Base-by-base conservation (phyloP, 2,329 filamentous ascomycete genomes). In the Neonectria punicea region DNA sequence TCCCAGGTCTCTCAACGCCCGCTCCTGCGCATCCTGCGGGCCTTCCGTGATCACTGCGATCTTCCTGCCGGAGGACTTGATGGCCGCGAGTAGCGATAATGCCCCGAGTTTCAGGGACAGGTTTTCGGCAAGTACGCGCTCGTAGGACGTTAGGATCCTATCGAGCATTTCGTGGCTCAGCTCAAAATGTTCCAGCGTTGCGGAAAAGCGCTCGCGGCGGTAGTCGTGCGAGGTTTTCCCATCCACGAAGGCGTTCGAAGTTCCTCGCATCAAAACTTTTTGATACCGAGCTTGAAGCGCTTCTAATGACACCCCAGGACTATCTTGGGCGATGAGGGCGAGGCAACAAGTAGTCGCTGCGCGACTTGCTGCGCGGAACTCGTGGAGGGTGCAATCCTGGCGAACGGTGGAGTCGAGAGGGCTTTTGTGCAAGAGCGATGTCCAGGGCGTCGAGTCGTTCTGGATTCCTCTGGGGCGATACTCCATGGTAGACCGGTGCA, bases 11-110 rank as follows among this genome's bases (percentile, higher is more conserved):
- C 46, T 58, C 28, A 74, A 53, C 5, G 83, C 82, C 70, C 82
- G 79, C 65, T 81, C 75, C 58, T 86, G 83, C 2, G 82, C 79
- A 70, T 85, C 83, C 43, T 81, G 77, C 0, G 82, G 83, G 0
- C 83, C 82, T 67, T 86, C 83, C 0, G 83, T 85, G 1, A 85
- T 76, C 18, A 85, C 68, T 0, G 77, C 75, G 4, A 85, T 73
- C n/a, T 77, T 81, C 67, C 82, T 81, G 0, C 77, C 77, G 0
- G 74, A 66, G 0, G 34, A 11, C 55, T 77, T 79, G 3, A 85
- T 67, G 1, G 67, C 69, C 5, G 68, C 36, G 0, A 85, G 69
- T 1, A 85, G 67, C 0, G 72, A 57, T 3, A 78, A 14, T 0
- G 79, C 80, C 0, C 81, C 81, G 1, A 66, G 32, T 55, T 84